A percentile compares a stretch with the other conserved stretches of the same genome.
Conservation (phyloP, 2,329 filamentous ascomycete species). For the Fonsecaea nubica region DNA sequence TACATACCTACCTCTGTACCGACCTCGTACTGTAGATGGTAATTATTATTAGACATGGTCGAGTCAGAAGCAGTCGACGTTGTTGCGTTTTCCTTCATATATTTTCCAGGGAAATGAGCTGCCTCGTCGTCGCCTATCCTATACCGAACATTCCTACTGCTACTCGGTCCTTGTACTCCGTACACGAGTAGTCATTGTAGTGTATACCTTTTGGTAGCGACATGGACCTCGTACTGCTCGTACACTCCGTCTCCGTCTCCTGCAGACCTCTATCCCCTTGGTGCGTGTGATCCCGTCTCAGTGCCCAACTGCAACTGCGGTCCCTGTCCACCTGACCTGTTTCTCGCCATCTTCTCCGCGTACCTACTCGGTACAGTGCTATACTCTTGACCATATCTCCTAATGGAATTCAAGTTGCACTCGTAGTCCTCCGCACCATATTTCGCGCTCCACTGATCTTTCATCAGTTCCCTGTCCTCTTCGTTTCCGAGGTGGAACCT, state of each 20-base stretch:
- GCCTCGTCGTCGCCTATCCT: neutral
- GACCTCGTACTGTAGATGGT: neutral
- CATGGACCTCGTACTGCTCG: no score
- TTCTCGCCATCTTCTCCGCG: neutral
- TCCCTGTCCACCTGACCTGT: neutral
- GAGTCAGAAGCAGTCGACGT: constrained; percentile 1
- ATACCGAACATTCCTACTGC: neutral
- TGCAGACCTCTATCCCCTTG: neutral
- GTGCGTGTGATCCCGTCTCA: neutral
- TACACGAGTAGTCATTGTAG: neutral
- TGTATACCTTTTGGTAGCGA: no score
- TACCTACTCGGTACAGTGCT: no score
- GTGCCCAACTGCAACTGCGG: neutral
- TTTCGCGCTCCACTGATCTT: constrained; percentile 1
- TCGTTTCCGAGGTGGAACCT: neutral
- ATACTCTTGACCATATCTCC: no score
- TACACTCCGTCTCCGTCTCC: no score
- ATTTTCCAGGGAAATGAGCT: neutral
- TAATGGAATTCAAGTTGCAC: no score
- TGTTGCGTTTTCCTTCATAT: no score
- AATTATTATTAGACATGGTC: neutral
- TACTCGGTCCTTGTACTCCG: neutral
- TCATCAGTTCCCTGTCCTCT: neutral
- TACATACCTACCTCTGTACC: no score
- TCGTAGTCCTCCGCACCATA: neutral